A percentile compares a stretch with the other conserved stretches of the same genome.
phyloP scores from a whole-genome alignment of 2,329 filamentous ascomycete species.

The Colletotrichum sp. region DNA sequence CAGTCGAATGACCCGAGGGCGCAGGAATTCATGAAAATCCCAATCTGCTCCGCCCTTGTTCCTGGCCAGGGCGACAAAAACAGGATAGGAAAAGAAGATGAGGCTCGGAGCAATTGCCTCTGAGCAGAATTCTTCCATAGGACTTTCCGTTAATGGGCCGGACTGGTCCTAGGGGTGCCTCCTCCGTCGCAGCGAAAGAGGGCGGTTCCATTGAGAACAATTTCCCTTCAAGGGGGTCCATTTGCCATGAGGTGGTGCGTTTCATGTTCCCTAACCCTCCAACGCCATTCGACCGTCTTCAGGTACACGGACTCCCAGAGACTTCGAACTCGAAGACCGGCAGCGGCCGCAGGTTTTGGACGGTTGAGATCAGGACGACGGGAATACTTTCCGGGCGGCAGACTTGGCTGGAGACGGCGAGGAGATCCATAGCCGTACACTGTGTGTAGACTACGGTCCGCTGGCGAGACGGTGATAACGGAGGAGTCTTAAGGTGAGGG shows the following conservation, averaged over 20 bases:
- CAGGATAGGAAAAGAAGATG: neutral
- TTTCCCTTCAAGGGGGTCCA: conserved; percentile 10
- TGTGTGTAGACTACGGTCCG: neutral
- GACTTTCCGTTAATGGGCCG: neutral
- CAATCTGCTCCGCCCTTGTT: conserved; percentile 1
- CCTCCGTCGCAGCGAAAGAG: conserved; percentile 10
- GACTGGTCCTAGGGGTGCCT: neutral
- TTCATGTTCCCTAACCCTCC: conserved; percentile 17
- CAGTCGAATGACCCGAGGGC: neutral
- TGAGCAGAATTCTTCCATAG: neutral
- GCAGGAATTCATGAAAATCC: conserved; percentile 6
- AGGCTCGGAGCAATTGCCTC: neutral
- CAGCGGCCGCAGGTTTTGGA: conserved; percentile 3
- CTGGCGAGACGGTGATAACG: neutral
- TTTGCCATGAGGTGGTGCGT: conserved; percentile 22
- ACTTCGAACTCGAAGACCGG: neutral
- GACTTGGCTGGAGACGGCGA: neutral
- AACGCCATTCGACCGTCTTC: conserved; percentile 4
- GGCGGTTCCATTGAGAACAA: conserved; percentile 9
- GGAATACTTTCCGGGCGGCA: neutral
- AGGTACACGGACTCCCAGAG: conserved; percentile 5
- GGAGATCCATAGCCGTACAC: neutral
- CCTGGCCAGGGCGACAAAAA: neutral
- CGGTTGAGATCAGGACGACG: neutral
- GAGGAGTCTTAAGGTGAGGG: neutral